Evolutionary conservation across 2,329 filamentous ascomycete genomes (phyloP), one percentile per base, ranked within the genome.

Genomic region (Fusarium scirpi): DNA sequence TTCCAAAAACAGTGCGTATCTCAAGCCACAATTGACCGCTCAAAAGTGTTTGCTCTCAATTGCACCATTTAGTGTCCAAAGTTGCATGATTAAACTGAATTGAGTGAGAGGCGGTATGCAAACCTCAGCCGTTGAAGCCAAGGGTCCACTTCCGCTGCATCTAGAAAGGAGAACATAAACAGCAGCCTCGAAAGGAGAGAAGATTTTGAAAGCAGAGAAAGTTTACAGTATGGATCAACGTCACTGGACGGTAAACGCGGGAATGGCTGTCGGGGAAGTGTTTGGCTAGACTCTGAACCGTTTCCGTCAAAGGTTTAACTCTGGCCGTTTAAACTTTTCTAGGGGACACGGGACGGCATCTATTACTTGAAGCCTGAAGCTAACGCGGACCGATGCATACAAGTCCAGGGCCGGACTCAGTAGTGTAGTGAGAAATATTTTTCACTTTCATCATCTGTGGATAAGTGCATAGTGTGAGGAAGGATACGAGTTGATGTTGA

Each of bases 91-190:
- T 40, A 25, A 40, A 43, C 48, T 71, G 58, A 56, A 25, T 61
- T 48, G 45, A 64, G 40, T 41, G 58, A 71, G 63, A 51, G 55
- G 71, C 71, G 71, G 62, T 74, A 68, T 70, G 62, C 61, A 67
- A 53, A 49, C 60, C 48, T 61, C 56, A 66, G 72, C 53, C 64
- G 55, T 69, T 55, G 48, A 49, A 51, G 49, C 53, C 18, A 40
- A 38, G 11, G 52, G 56, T 58, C 61, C 68, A 38, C 44, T 38
- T 65, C 54, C 13, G 49, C 43, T 47, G 60, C 72, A 62, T 69
- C 51, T 64, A 57, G 56, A 70, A 41, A 38, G 25, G 30, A 34
- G 49, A 57, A 30, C 43, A 44, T 55, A 51, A 43, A 43, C 16
- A 41, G n/a, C 20, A 55, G 3, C 32, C 29, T 25, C 9, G 10